Percentiles rank a stretch among this genome's conserved stretches.
Evolutionary conservation across 306 rosid species (phyloP).

Genomic region (Lathyrus oleraceus): DNA sequence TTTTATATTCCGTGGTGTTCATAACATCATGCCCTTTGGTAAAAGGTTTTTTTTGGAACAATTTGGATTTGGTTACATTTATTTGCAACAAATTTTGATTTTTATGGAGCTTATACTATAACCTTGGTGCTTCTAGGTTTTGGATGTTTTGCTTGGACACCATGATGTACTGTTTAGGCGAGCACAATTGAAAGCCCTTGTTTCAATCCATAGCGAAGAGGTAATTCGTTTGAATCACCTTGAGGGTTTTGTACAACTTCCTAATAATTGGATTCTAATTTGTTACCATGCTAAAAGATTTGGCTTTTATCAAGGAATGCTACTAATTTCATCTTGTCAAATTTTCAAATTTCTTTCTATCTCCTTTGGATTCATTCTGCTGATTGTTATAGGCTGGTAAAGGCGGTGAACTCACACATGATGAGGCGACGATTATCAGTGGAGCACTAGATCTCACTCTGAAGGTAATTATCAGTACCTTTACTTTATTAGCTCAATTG

Average conservation of each 20-base stretch:
- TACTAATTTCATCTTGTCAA: slow-evolving; percentile 23
- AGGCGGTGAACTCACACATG: slow-evolving; percentile 97
- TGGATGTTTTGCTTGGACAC: slow-evolving; percentile 85
- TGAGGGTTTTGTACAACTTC: slow-evolving; percentile 51
- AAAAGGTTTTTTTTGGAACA: not conserved
- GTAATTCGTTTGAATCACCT: slow-evolving; percentile 60
- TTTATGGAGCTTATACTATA: slow-evolving; percentile 29
- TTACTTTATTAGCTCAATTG: slow-evolving; percentile 4
- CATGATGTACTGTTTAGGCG: slow-evolving; percentile 78
- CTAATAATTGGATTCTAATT: slow-evolving; percentile 28
- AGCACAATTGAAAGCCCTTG: slow-evolving; percentile 92
- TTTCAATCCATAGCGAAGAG: slow-evolving; percentile 87
- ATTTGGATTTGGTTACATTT: not conserved
- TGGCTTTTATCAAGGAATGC: slow-evolving; percentile 13
- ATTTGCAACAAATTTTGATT: slow-evolving; percentile 17
- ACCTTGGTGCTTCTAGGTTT: slow-evolving; percentile 57
- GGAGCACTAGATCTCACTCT: slow-evolving; percentile 94
- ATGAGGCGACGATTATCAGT: slow-evolving; percentile 90
- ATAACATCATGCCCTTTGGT: slow-evolving; percentile 7
- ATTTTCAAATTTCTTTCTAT: slow-evolving; percentile 14
- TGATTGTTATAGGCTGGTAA: slow-evolving; percentile 74
- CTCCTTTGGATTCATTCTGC: slow-evolving; percentile 21
- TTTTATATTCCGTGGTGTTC: not conserved
- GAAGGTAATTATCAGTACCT: slow-evolving; percentile 54
- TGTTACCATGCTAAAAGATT: not conserved